Evolutionary conservation across 306 rosid species (phyloP), one percentile per base, ranked within the genome.

Genomic region (Rubus idaeus): DNA sequence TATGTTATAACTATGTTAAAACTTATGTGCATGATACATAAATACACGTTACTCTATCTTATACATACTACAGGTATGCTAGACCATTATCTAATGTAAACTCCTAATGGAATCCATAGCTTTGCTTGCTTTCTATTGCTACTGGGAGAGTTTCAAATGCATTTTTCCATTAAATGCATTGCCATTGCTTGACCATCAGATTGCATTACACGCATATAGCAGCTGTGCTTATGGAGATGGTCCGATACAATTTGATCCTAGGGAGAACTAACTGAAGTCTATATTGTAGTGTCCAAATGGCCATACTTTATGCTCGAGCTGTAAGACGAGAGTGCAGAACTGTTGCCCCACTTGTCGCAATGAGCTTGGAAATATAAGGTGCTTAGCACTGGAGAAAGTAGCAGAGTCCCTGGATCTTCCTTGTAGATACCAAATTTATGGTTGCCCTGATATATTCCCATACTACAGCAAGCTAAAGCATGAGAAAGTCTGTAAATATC

Each of bases 381-480:
- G 91, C 40, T 74, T 87, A 75, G 91, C 87, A 7, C 79, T 87
- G 68, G 91, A 87, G 84, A 87, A 83, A 79, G 81, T 87, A 53
- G 88, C 88, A 17, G 91, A 82, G 81, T 87, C 88, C 1, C 78
- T 87, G 58, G 91, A 87, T 70, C 85, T 87, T 49, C 91, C 91
- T 39, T 87, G 91, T 73, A 76, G 77, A 70, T 80, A 84, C 70
- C 84, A 84, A 53, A 26, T 61, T 69, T 71, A 78, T 14, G 91
- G 91, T 56, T 87, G 91, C 81, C 78, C 73, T n/a, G 88, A 83
- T 58, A 82, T 78, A 73, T 80, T 80, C 69, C 88, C 87, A 14
- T 87, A 82, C 78, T 87, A 80, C 81, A 72, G 87, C 87, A 84
- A 82, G 87, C 83, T 82, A 16, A 87, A 82, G 80, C 91, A 87